Percentiles rank a stretch among this genome's conserved stretches.
phyloP scores from a whole-genome alignment of 202 grass and related monocot species.

The Schoenoplectus tabernaemontani region DNA sequence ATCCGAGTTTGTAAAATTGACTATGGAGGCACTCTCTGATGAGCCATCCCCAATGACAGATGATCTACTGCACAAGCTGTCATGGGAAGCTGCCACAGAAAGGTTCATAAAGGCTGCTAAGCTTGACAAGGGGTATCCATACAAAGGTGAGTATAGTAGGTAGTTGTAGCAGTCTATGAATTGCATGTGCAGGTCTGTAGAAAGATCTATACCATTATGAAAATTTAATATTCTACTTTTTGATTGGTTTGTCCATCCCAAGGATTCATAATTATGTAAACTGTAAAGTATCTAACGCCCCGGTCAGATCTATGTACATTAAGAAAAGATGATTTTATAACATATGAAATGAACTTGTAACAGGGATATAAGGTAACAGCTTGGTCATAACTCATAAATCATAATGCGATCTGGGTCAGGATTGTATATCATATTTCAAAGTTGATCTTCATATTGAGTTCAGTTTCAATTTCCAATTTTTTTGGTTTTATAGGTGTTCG shows the following conservation, averaged over 20 bases:
- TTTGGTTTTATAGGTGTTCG: neutral
- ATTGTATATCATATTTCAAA: neutral
- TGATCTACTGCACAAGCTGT: constrained; percentile 41
- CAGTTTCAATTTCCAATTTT: neutral
- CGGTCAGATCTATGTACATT: neutral
- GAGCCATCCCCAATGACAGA: constrained; percentile 69
- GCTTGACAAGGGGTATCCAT: constrained; percentile 20
- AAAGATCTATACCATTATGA: too few relatives aligned
- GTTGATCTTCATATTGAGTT: neutral
- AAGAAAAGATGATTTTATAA: too few relatives aligned
- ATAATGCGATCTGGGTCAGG: neutral
- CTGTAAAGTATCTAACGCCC: too few relatives aligned
- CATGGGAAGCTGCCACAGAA: constrained; percentile 82
- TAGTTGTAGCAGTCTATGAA: too few relatives aligned
- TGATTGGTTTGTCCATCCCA: neutral
- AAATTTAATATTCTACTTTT: neutral
- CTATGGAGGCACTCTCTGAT: constrained; percentile 49
- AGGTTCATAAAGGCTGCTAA: constrained; percentile 67
- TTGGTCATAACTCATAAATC: neutral
- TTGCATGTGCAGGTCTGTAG: neutral
- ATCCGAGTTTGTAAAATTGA: constrained; percentile 74
- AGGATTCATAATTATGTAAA: neutral
- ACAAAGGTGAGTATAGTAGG: constrained; percentile 16
- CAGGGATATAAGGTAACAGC: neutral
- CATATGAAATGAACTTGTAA: too few relatives aligned